Evolutionary conservation across 108 stramenopile genomes (phyloP).

Genomic region (Stephanodiscus triporus): DNA sequence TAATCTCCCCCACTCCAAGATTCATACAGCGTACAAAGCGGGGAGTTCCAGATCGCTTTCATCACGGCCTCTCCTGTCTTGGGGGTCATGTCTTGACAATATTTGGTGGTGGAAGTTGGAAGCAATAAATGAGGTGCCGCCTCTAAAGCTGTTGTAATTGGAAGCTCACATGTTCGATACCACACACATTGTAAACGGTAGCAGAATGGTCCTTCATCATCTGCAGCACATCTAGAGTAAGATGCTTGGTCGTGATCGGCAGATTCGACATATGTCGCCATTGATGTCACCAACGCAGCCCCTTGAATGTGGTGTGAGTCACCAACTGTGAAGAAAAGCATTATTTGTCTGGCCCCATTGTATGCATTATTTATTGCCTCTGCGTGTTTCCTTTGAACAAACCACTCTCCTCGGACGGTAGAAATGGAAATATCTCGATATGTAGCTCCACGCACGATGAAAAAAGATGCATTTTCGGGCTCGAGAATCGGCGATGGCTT

Average conservation of each 20-base stretch:
- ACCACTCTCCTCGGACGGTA: constrained; percentile 81
- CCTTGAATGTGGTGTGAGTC: constrained; percentile 87
- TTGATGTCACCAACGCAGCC: constrained; percentile 75
- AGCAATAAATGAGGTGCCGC: constrained; percentile 80
- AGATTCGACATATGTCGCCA: constrained; percentile 51
- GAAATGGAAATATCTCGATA: constrained; percentile 77
- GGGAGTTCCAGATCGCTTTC: constrained; percentile 89
- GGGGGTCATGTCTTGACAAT: constrained; percentile 80
- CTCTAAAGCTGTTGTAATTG: constrained; percentile 75
- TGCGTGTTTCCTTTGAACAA: constrained; percentile 74
- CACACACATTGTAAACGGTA: constrained; percentile 76
- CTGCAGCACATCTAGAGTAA: constrained; percentile 41
- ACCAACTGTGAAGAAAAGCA: constrained; percentile 85
- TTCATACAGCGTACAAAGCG: constrained; percentile 83
- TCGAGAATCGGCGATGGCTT: constrained; percentile 84
- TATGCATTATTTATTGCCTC: constrained; percentile 67
- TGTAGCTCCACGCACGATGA: constrained; percentile 70
- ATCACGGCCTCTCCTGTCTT: constrained; percentile 85
- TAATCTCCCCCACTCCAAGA: constrained; percentile 65
- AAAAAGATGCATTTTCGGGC: constrained; percentile 81
- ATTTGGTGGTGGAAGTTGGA: constrained; percentile 72
- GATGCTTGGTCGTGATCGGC: constrained; percentile 17
- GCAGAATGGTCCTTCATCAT: constrained; percentile 58
- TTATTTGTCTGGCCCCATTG: constrained; percentile 70
- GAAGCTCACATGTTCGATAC: constrained; percentile 87